Base-by-base conservation (phyloP, 2,329 filamentous ascomycete genomes). In the Fusarium anthophilum region DNA sequence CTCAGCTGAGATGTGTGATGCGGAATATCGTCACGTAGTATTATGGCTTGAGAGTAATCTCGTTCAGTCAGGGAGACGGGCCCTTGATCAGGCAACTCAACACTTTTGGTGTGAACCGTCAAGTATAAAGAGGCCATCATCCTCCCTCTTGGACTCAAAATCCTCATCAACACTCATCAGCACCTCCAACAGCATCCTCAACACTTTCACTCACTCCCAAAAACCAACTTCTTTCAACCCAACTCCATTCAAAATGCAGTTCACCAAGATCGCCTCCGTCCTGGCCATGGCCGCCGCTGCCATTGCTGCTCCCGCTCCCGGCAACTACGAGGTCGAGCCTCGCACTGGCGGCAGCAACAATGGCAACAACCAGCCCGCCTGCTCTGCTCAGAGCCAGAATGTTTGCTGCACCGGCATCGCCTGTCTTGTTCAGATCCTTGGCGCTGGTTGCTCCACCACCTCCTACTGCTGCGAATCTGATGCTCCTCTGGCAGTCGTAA, bases 171-270 rank as follows among this genome's bases (percentile, higher is more conserved):
- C 59, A 73, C 39, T 54, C 45, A 64, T n/a, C 60, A 66, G 2
- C 60, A 55, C 45, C 35, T 53, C 43, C 44, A 58, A 47, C 54
- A 73, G 20, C 55, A 66, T 38, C 28, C 15, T 70, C 54, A 62
- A 3, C 47, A 66, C 15, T 15, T 32, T 38, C 26, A 54, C 13
- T 20, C 61, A 63, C 68, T 55, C 17, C 30, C 20, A 55, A 57
- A 13, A n/a, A 22, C 30, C 45, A 70, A 43, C 41, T 44, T 22
- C 24, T 9, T 26, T 20, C 47, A 64, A 45, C 44, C 37, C 66
- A 54, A 55, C 26, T 32, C 26, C 48, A 37, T 61, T 45, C 70
- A 74, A 68, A 57, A 73, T 73, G 71, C 68, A 73, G 54, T 73
- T 73, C 70, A 39, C 66, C 26, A 74, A 41, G n/a, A 32, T 72